Percentiles rank a stretch among this genome's conserved stretches.
These are phyloP conservation scores for Hanseniaspora hatyaiensis DNA, from an alignment of 805 yeast species.

Conservation along the genomic window DNA sequence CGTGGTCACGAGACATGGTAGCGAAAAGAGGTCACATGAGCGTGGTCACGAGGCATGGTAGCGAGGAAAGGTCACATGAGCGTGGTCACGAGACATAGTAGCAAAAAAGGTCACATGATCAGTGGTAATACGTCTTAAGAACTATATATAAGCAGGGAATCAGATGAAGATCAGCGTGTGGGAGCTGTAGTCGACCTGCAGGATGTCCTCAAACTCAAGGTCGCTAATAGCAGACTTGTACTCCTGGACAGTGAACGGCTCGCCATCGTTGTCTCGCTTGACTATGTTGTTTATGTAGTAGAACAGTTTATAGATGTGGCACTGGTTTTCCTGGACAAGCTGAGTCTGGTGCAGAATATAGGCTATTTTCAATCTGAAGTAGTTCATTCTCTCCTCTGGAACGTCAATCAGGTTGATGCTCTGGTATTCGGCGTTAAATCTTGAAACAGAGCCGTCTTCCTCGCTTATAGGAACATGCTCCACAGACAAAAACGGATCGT, in stretches of 20 bases:
- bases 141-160: too few relatives aligned
- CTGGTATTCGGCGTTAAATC: constrained; percentile 22
- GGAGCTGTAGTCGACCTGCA: not conserved
- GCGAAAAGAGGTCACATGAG: too few relatives aligned
- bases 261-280: not conserved
- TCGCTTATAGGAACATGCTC: not conserved
- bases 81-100: too few relatives aligned
- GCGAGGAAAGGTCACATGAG: too few relatives aligned
- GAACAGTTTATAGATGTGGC: not conserved
- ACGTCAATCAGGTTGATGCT: constrained; percentile 32
- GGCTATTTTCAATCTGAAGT: not conserved
- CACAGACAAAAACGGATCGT: not conserved
- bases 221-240: not conserved
- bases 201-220: not conserved
- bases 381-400: not conserved
- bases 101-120: too few relatives aligned
- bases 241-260: not conserved
- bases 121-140: too few relatives aligned
- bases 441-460: not conserved
- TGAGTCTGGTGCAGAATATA: not conserved
- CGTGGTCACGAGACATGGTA: too few relatives aligned
- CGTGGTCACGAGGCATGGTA: too few relatives aligned
- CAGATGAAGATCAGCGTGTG: not conserved
- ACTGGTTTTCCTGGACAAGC: not conserved
- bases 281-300: constrained; percentile 1